These are phyloP conservation scores for Globisporangium alternatum DNA, from an alignment of 352 stramenopile species.

Conservation along the genomic window DNA sequence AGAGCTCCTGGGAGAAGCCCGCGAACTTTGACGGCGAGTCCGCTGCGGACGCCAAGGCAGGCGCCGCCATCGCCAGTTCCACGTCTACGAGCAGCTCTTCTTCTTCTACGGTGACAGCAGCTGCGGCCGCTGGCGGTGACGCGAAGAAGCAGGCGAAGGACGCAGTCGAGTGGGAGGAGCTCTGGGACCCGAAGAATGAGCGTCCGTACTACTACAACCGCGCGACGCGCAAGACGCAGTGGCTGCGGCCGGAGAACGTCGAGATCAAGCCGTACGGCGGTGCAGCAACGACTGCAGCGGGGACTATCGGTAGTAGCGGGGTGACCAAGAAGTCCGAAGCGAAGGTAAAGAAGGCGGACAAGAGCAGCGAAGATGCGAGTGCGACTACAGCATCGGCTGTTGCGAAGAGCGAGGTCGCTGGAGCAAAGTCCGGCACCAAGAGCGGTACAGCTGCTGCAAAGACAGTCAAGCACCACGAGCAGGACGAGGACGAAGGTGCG, in stretches of 20 bases:
- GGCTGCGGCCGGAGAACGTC: conserved; percentile 70
- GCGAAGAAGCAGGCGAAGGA: conserved; percentile 23
- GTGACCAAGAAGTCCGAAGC: conserved; percentile 20
- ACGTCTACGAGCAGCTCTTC: not conserved
- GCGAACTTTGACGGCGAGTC: conserved; percentile 68
- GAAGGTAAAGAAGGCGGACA: conserved; percentile 20
- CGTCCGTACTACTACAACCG: conserved; percentile 88
- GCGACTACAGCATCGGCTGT: not conserved
- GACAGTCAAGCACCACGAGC: not conserved
- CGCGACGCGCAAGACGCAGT: conserved; percentile 75
- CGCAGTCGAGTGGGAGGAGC: conserved; percentile 70
- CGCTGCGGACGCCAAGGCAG: not conserved
- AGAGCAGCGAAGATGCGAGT: conserved; percentile 4
- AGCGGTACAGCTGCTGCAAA: conserved; percentile 3
- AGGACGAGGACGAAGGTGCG: not conserved
- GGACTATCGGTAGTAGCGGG: conserved; percentile 15
- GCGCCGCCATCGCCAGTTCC: not conserved
- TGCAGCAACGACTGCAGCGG: conserved; percentile 19
- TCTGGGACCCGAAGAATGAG: conserved; percentile 85
- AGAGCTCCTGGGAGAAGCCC: conserved; percentile 86
- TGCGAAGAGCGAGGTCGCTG: not conserved
- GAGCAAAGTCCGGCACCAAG: not conserved
- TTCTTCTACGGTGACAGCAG: not conserved
- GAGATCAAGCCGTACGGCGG: conserved; percentile 69
- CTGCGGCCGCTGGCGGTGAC: not conserved